Conservation (phyloP, 1,284 basidiomycete genomes). For the Pterulicium gracile region DNA sequence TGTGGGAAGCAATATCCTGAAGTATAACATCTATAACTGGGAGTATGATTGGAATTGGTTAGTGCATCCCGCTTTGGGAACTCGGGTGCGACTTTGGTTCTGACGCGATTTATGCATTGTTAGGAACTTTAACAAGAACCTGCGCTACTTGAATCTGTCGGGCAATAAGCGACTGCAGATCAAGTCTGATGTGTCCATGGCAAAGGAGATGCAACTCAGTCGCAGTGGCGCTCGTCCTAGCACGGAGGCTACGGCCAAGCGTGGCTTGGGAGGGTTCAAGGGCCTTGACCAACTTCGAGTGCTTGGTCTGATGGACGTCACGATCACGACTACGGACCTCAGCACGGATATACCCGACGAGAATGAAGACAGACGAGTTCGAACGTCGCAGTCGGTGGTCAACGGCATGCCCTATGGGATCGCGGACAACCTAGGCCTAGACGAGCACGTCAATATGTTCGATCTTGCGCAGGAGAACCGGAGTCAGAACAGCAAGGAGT, state of each 20-base stretch:
- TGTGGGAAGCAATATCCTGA: constrained; percentile 89
- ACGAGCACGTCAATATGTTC: constrained; percentile 62
- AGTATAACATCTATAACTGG: constrained; percentile 98
- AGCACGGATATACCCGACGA: constrained; percentile 51
- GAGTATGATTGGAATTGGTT: constrained; percentile 99
- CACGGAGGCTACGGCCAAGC: constrained; percentile 7
- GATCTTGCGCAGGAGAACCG: constrained; percentile 74
- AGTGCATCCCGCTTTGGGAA: constrained; percentile 15
- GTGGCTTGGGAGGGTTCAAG: constrained; percentile 56
- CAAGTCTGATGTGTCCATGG: constrained; percentile 44
- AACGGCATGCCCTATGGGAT: constrained; percentile 83
- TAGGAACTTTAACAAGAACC: constrained; percentile 94
- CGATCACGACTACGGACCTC: constrained; percentile 39
- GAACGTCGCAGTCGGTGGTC: constrained; percentile 72
- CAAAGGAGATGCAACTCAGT: neutral
- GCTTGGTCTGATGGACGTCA: constrained; percentile 81
- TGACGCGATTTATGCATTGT: neutral
- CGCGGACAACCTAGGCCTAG: constrained; percentile 63
- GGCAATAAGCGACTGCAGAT: constrained; percentile 87
- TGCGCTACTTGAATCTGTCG: constrained; percentile 85
- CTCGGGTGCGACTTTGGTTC: constrained; percentile 2
- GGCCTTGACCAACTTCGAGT: constrained; percentile 58
- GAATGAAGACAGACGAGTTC: constrained; percentile 69
- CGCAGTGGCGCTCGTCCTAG: constrained; percentile 6
- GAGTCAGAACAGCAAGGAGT: constrained; percentile 39